Conservation (phyloP, 768 basidiomycete species). For the Kwoniella pini region DNA sequence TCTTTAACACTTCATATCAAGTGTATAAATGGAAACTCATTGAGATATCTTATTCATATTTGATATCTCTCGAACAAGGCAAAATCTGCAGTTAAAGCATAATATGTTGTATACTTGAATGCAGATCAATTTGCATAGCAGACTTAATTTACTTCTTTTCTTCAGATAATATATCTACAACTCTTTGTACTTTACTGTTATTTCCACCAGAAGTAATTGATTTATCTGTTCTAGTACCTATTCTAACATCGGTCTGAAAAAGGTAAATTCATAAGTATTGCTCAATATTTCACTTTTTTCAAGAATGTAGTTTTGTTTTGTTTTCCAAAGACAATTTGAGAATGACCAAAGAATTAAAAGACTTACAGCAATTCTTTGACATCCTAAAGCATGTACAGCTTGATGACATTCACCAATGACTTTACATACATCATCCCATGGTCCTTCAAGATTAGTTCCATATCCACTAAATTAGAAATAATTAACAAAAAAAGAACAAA, state of each 20-base stretch:
- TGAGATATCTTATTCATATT: too few relatives aligned
- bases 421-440: slow-evolving; percentile 78
- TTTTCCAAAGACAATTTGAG: not conserved
- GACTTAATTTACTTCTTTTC: slow-evolving; percentile 18
- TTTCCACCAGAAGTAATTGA: slow-evolving; percentile 66
- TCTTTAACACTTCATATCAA: too few relatives aligned
- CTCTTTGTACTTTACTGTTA: slow-evolving; percentile 73
- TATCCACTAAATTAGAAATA: slow-evolving; percentile 65
- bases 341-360: not conserved
- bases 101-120: slow-evolving; percentile 9
- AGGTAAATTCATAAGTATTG: too few relatives aligned
- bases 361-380: slow-evolving; percentile 49
- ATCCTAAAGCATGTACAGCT: slow-evolving; percentile 52
- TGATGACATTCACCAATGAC: slow-evolving; percentile 80
- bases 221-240: slow-evolving; percentile 82
- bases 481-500: too few relatives aligned
- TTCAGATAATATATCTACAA: slow-evolving; percentile 69
- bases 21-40: too few relatives aligned
- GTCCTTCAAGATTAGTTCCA: slow-evolving; percentile 89
- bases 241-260: slow-evolving; percentile 91
- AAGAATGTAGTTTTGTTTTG: too few relatives aligned
- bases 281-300: too few relatives aligned
- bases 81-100: not conserved
- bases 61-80: too few relatives aligned
- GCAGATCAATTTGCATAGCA: not conserved